Evolutionary conservation across 306 rosid species (phyloP), one percentile per base, ranked within the genome.

Genomic region (Quillaja saponaria): DNA sequence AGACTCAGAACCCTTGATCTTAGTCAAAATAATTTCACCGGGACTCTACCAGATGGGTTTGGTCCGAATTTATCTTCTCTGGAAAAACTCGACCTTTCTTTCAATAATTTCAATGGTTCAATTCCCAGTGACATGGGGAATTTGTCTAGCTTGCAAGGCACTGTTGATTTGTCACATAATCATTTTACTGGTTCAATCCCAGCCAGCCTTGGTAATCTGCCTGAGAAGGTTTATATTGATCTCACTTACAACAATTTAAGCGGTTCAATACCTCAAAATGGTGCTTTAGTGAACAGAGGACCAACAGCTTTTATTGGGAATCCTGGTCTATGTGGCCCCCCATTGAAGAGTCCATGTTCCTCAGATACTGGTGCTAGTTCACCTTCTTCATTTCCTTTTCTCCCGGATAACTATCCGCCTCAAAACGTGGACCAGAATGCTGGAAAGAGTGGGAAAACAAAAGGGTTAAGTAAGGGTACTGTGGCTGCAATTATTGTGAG

Each of bases 251-350:
- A 89, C 64, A 75, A 87, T 83, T 75, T 92, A 62, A 85, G 78
- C 52, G 99, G 99, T 56, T 79, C 99, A 11, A 85, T 92, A 58
- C 99, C 99, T 1, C 99, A 92, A 69, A 92, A 63, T 64, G 99
- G 99, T 73, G 96, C 99, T 81, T 81, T 92, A 17, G 81, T 89
- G 82, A 92, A 92, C 42, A 84, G 99, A 92, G 99, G 99, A 34
- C 99, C 99, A 33, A 92, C 99, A 49, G 99, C 99, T 64, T 92
- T 92, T 62, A 81, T 92, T 65, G 99, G 99, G 14, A 92, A 92
- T 56, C 90, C 91, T 69, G 84, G 83, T 47, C 84, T 92, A 7
- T 92, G 99, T 71, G 99, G 96, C 38, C 89, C 99, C 11, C 99
- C 99, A 13, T 76, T 89, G 96, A 92, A 89, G 87, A 83, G 78